Evolutionary conservation across 2,329 filamentous ascomycete genomes (phyloP), one percentile per base, ranked within the genome.

Genomic region (Colletotrichum musicola): DNA sequence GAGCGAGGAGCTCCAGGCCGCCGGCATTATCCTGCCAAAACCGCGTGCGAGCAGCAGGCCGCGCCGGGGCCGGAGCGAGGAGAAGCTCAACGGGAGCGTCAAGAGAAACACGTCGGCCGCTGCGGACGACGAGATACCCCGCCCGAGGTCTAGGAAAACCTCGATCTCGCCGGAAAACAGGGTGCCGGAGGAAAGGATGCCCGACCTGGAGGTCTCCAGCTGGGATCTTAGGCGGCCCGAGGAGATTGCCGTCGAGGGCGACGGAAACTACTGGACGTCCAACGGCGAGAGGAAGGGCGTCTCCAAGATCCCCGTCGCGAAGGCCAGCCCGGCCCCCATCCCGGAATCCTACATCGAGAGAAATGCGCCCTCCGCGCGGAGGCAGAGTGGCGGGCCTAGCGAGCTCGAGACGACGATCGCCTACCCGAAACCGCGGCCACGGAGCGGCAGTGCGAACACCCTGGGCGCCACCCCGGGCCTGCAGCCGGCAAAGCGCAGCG

Each of bases 201-300:
- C 72, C 1, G 85, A 85, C 6, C 55, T 77, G 12, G 79, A 83
- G 18, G 77, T 82, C 16, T 82, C 86, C 18, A 80, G 81, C 56
- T 95, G 92, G 89, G 93, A 97, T 77, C 83, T 95, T 62, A 87
- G 93, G 65, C 87, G 88, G 20, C 92, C 93, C 2, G 93, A 95
- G 73, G 94, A 97, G 76, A 92, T 93, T 70, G 90, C 91, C 51
- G 83, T 89, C 73, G 84, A 87, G 77, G 80, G 87, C 75, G 82
- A 81, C 47, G 82, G 83, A 55, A 76, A 80, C 61, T 89, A 88
- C 71, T 87, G 84, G 74, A 78, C 84, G 73, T 79, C 81, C 75
- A 87, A 80, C 80, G 87, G 73, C 72, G 82, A 77, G 71, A 85
- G 77, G 75, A 92, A 86, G 81, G 88, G 84, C 82, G 88, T 81